Conservation (phyloP, 768 basidiomycete species). For the Lanmaoa pseudosensibilis region DNA sequence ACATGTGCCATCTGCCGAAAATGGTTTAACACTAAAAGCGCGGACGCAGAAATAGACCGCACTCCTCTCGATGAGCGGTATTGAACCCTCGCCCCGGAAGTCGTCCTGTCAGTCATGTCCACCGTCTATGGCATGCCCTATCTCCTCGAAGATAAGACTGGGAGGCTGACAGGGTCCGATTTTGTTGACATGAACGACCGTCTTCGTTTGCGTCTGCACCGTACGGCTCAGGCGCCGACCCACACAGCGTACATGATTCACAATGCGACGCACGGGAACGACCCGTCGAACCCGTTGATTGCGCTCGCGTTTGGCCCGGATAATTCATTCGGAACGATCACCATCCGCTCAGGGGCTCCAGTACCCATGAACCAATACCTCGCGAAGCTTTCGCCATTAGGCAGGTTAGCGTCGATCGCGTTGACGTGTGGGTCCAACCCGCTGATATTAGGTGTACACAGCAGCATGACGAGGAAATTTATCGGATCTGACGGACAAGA, state of each 20-base stretch:
- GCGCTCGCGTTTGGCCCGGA: slow-evolving; percentile 52
- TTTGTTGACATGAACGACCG: slow-evolving; percentile 67
- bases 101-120: slow-evolving; percentile 19
- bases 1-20: slow-evolving; percentile 25
- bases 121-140: slow-evolving; percentile 56
- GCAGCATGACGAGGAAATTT: slow-evolving; percentile 52
- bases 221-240: slow-evolving; percentile 43
- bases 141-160: slow-evolving; percentile 66
- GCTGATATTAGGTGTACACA: slow-evolving; percentile 23
- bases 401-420: slow-evolving; percentile 40
- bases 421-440: neutral
- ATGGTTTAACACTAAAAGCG: slow-evolving; percentile 11
- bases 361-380: slow-evolving; percentile 57
- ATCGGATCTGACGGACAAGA: slow-evolving; percentile 57
- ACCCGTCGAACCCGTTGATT: slow-evolving; percentile 40
- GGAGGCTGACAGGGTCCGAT: slow-evolving; percentile 51
- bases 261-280: slow-evolving; percentile 34
- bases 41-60: slow-evolving; percentile 27
- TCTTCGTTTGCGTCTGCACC: slow-evolving; percentile 48
- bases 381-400: slow-evolving; percentile 36
- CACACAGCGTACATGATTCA: slow-evolving; percentile 55
- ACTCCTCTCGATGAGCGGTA: neutral
- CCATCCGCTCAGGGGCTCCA: slow-evolving; percentile 37
- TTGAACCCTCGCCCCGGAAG: neutral
- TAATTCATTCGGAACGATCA: slow-evolving; percentile 53